phyloP scores from a whole-genome alignment of 1,284 basidiomycete species.

The Sparassis latifolia region DNA sequence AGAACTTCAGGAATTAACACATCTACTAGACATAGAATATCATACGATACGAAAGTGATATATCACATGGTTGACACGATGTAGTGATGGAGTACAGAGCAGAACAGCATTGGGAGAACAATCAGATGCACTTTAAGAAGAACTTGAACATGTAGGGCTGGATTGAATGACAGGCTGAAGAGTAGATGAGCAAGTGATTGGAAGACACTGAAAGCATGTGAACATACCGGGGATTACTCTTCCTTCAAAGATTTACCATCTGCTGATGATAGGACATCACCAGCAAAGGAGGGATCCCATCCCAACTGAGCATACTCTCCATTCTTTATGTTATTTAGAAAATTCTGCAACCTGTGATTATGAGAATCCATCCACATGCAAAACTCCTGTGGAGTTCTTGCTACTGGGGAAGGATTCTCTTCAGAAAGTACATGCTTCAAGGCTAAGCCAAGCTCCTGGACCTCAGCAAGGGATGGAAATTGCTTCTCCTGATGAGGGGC shows the following conservation, averaged over 20 bases:
- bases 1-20: background rate
- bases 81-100: background rate
- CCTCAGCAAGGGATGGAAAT: too few relatives aligned
- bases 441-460: background rate
- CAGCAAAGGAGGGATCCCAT: background rate
- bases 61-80: background rate
- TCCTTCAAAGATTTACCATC: too few relatives aligned
- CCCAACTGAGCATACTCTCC: slow-evolving; percentile 4
- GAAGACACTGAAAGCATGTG: too few relatives aligned
- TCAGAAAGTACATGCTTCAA: background rate
- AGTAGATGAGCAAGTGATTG: too few relatives aligned
- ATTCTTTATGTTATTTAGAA: background rate
- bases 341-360: background rate
- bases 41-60: background rate
- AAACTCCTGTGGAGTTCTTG: background rate
- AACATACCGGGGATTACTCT: too few relatives aligned
- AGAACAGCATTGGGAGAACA: background rate
- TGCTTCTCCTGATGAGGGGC: too few relatives aligned
- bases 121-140: background rate
- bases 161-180: too few relatives aligned
- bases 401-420: background rate
- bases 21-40: background rate
- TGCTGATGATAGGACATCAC: too few relatives aligned
- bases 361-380: slow-evolving; percentile 1
- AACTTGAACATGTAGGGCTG: too few relatives aligned